Percentiles rank a stretch among this genome's conserved stretches.
Conservation (phyloP, 2,329 filamentous ascomycete genomes). For the Pseudogymnoascus sp. region DNA sequence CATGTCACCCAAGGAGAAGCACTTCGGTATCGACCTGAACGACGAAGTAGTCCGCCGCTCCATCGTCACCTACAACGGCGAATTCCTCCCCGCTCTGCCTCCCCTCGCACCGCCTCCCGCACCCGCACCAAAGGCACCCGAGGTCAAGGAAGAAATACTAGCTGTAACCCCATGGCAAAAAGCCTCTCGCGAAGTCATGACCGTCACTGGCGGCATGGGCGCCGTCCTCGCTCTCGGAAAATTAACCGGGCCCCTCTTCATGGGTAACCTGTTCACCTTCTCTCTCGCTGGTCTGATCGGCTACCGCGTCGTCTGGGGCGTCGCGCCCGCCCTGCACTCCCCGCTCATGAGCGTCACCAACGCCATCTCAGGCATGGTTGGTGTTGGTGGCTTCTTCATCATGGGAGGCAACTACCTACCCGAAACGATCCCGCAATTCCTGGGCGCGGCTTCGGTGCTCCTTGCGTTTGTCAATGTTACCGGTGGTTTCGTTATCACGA, state of each 20-base stretch:
- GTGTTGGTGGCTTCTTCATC: slow-evolving; percentile 79
- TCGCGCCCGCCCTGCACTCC: slow-evolving; percentile 72
- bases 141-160: slow-evolving; percentile 47
- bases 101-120: slow-evolving; percentile 52
- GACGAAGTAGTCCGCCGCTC: slow-evolving; percentile 82
- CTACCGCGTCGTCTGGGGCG: slow-evolving; percentile 83
- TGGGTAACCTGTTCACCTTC: slow-evolving; percentile 81
- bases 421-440: slow-evolving; percentile 66
- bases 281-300: slow-evolving; percentile 76
- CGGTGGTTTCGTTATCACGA: slow-evolving; percentile 84
- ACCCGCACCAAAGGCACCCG: slow-evolving; percentile 39
- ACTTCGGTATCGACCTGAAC: slow-evolving; percentile 69
- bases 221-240: slow-evolving; percentile 69
- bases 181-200: slow-evolving; percentile 63
- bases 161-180: slow-evolving; percentile 77
- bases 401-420: slow-evolving; percentile 75
- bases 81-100: slow-evolving; percentile 67
- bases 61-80: slow-evolving; percentile 71
- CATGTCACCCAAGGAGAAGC: slow-evolving; percentile 66
- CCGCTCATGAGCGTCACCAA: slow-evolving; percentile 91
- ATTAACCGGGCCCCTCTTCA: slow-evolving; percentile 72
- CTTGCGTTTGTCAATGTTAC: slow-evolving; percentile 83
- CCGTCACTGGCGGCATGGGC: slow-evolving; percentile 70
- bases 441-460: slow-evolving; percentile 72
- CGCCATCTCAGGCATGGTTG: slow-evolving; percentile 83